phyloP scores from a whole-genome alignment of 2,329 filamentous ascomycete genomes.

The Aspergillus terreus region DNA sequence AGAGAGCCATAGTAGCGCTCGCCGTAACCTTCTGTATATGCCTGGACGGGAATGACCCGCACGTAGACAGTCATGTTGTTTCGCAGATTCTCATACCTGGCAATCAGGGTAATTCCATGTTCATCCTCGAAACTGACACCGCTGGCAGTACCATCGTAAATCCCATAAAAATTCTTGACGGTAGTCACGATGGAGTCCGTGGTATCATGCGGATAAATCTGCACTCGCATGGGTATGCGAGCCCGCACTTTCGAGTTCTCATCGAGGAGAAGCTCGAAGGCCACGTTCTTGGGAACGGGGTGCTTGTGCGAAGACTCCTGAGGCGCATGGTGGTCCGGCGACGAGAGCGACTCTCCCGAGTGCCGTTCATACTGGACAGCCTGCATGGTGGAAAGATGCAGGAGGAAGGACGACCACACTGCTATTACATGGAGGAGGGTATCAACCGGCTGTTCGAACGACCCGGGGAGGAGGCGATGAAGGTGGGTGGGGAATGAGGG shows the following conservation, averaged over 20 bases:
- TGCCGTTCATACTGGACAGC: constrained; percentile 31
- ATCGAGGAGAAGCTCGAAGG: constrained; percentile 60
- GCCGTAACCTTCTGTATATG: constrained; percentile 45
- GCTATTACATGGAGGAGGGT: constrained; percentile 28
- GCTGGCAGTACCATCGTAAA: constrained; percentile 76
- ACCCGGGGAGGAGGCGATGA: constrained; percentile 10
- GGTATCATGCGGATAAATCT: constrained; percentile 92
- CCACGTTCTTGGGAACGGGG: constrained; percentile 55
- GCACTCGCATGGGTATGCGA: constrained; percentile 64
- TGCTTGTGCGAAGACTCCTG: constrained; percentile 36
- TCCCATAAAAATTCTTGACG: constrained; percentile 97
- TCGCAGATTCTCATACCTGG: constrained; percentile 90
- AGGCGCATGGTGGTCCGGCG: constrained; percentile 24
- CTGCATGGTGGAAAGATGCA: constrained; percentile 29
- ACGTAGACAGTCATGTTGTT: constrained; percentile 94
- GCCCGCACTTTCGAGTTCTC: constrained; percentile 56
- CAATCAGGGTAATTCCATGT: constrained; percentile 84
- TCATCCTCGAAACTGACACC: constrained; percentile 95
- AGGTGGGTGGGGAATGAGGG: constrained; percentile 6
- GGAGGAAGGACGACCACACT: constrained; percentile 24
- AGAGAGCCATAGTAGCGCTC: constrained; percentile 46
- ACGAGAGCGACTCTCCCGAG: constrained; percentile 28
- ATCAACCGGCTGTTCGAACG: constrained; percentile 32
- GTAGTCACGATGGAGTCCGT: constrained; percentile 97
- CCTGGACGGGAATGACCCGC: constrained; percentile 65